Base-by-base conservation (phyloP, 2,329 filamentous ascomycete genomes). In the Calonectria hongkongensis region DNA sequence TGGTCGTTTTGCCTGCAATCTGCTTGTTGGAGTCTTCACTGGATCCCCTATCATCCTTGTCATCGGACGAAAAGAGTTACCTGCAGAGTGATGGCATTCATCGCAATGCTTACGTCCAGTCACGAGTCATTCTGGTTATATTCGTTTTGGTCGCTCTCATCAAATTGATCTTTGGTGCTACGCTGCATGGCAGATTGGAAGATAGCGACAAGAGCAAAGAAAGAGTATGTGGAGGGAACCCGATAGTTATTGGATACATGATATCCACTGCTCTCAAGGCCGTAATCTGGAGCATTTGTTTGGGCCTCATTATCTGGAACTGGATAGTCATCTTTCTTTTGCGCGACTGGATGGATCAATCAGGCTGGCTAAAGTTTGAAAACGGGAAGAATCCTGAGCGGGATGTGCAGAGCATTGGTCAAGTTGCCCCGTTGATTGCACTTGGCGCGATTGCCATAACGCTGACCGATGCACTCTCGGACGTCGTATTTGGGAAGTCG, bases 351-450 rank as follows among this genome's bases (percentile, higher is more conserved):
- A 33, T 54, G 50, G 27, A 54, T 28, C 3, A 33, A 18, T 54
- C 50, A 7, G 50, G 50, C 15, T 54, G 50, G 50, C 15, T 54
- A 4, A 54, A 54, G 9, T n/a, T 54, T 33, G 50, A 54, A 27
- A 12, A 12, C 7, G 50, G 50, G 16, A 54, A 18, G 10, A 54
- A 54, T 15, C 28, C 50, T 7, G 50, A 54, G 50, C 27, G 50
- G 33, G 50, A 54, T 28, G 50, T 54, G 27, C 50, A 54, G 27
- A 54, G 50, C 50, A 28, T 54, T n/a, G 50, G 50, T 2, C 50
- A 54, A 18, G 50, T 54, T 13, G 50, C 50, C 3, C 50, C 50
- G 1, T 16, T 54, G 13, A 54, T 54, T n/a, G 50, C 50, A 6
- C 16, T 54, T 2, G 50, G 50, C 2, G 50, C 50, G 10, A 54